A percentile compares a stretch with the other conserved stretches of the same genome.
Evolutionary conservation across 2,329 filamentous ascomycete species (phyloP).

Genomic region (Emergomyces pasteurianus): DNA sequence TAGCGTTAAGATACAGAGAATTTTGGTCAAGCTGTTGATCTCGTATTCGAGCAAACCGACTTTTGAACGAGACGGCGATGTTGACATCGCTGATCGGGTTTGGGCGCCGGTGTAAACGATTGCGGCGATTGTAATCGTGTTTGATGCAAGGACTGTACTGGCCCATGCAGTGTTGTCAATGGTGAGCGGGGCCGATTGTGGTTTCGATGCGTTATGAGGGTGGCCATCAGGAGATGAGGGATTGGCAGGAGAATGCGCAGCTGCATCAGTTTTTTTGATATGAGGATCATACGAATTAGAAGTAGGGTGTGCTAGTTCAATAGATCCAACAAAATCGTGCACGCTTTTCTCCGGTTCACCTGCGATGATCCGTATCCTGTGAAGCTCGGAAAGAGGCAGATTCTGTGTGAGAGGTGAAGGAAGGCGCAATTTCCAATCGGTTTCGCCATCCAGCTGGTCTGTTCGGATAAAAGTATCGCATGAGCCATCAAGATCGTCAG

Average conservation of each 20-base stretch:
- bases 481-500: constrained; percentile 26
- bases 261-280: constrained; percentile 18
- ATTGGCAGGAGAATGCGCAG: constrained; percentile 3
- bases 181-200: constrained; percentile 59
- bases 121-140: constrained; percentile 74
- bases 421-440: constrained; percentile 91
- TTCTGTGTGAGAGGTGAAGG: constrained; percentile 76
- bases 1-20: constrained; percentile 78
- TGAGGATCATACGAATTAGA: constrained; percentile 35
- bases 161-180: constrained; percentile 99
- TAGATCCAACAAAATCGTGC: constrained; percentile 85
- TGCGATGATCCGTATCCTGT: constrained; percentile 56
- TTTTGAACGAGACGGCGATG: constrained; percentile 82
- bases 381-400: constrained; percentile 60
- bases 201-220: constrained; percentile 12
- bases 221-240: constrained; percentile 11
- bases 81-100: constrained; percentile 87
- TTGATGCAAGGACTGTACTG: constrained; percentile 92
- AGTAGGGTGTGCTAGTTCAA: constrained; percentile 56
- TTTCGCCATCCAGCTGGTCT: constrained; percentile 94
- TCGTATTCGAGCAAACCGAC: constrained; percentile 88
- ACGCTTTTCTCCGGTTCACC: constrained; percentile 88
- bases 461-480: constrained; percentile 96
- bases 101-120: constrained; percentile 92
- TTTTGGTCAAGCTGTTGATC: constrained; percentile 95